phyloP scores from a whole-genome alignment of 2,329 filamentous ascomycete genomes.

The Botryosphaeria agaves region DNA sequence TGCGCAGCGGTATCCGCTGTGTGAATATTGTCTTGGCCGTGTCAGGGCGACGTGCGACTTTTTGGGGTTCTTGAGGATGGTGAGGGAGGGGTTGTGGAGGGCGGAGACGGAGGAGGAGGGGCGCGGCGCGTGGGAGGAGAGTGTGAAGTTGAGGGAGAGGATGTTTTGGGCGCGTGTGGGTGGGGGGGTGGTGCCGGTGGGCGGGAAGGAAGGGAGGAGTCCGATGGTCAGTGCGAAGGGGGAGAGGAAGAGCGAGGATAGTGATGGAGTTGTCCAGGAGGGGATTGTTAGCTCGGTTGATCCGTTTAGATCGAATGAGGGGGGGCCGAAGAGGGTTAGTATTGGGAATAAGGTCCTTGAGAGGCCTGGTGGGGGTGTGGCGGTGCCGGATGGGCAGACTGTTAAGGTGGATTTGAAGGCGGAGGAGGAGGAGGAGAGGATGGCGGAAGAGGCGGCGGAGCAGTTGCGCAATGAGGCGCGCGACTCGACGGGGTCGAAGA shows the following conservation, averaged over 20 bases:
- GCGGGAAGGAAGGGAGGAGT: constrained; percentile 5
- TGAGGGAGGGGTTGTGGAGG: constrained; percentile 84
- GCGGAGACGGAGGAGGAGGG: constrained; percentile 70
- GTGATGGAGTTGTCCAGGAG: not conserved
- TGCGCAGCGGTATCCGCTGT: constrained; percentile 78
- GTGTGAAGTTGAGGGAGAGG: constrained; percentile 70
- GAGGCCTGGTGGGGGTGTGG: not conserved
- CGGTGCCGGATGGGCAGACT: not conserved
- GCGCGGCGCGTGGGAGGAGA: constrained; percentile 86
- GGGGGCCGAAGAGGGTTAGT: constrained; percentile 4
- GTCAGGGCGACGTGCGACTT: constrained; percentile 85
- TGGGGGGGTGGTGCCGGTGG: constrained; percentile 65
- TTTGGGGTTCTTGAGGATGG: constrained; percentile 74
- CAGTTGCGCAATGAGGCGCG: not conserved
- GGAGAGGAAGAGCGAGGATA: constrained; percentile 1
- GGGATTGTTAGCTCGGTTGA: constrained; percentile 2
- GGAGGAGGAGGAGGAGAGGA: constrained; percentile 1
- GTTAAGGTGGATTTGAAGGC: constrained; percentile 1
- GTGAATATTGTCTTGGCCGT: constrained; percentile 69
- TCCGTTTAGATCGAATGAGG: constrained; percentile 6
- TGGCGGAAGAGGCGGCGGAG: not conserved
- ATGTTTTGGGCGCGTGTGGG: constrained; percentile 97
- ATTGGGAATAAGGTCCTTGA: constrained; percentile 6
- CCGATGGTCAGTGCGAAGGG: not conserved
- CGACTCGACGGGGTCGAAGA: no score